Percentiles rank a stretch among this genome's conserved stretches.
Conservation (phyloP, 2,329 filamentous ascomycete genomes). For the Celoporthe dispersa region DNA sequence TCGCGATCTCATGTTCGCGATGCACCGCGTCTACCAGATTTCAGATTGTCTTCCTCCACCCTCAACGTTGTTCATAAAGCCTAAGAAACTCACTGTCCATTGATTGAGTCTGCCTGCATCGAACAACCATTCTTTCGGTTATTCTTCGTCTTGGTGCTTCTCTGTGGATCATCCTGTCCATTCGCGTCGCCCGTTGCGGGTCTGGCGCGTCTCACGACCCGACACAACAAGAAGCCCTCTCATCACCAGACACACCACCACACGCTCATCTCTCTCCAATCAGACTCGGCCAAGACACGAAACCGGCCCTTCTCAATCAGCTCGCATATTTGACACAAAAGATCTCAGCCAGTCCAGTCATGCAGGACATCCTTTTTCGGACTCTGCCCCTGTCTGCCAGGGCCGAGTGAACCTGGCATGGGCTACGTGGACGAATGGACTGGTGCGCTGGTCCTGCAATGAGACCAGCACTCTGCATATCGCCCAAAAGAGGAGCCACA, state of each 20-base stretch:
- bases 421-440: slow-evolving; percentile 6
- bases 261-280: neutral
- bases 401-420: neutral
- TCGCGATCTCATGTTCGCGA: slow-evolving; percentile 24
- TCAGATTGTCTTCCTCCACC: slow-evolving; percentile 8
- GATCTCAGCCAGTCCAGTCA: neutral
- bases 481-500: neutral
- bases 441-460: neutral
- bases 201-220: neutral
- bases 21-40: slow-evolving; percentile 10
- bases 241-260: neutral
- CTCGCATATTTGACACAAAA: neutral
- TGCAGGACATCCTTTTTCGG: neutral
- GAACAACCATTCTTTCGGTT: neutral
- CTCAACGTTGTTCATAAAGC: neutral
- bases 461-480: neutral
- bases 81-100: neutral
- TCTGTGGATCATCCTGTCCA: neutral
- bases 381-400: neutral
- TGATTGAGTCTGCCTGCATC: slow-evolving; percentile 15
- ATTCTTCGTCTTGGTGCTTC: rapidly evolving
- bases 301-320: neutral
- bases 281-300: neutral
- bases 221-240: neutral
- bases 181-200: neutral